These are phyloP conservation scores for Lactarius quietus DNA, from an alignment of 768 basidiomycete genomes.

Conservation along the genomic window DNA sequence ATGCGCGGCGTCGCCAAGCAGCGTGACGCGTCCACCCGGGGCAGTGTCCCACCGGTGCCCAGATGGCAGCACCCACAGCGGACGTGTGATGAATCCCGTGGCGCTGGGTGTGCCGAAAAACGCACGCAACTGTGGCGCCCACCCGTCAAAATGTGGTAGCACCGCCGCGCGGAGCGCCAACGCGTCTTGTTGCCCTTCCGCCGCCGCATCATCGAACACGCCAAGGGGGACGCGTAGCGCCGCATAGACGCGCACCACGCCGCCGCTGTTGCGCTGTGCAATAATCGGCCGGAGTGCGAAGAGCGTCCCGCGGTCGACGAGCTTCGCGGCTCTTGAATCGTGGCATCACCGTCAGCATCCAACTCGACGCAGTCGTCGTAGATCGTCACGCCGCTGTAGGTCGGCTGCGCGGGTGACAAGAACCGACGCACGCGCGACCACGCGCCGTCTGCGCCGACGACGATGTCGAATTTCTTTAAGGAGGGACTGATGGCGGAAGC, in stretches of 20 bases:
- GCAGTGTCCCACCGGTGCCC: constrained; percentile 23
- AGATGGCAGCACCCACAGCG: constrained; percentile 20
- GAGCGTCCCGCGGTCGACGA: constrained; percentile 33
- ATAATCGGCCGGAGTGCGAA: constrained; percentile 32
- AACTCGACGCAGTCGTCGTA: constrained; percentile 28
- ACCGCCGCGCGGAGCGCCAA: neutral
- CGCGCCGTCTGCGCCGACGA: constrained; percentile 42
- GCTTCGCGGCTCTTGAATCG: neutral
- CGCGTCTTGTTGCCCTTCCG: neutral
- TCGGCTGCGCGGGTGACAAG: constrained; percentile 32
- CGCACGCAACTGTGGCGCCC: constrained; percentile 17
- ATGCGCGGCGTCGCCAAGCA: constrained; percentile 39
- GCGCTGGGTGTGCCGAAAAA: constrained; percentile 15
- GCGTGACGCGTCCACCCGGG: constrained; percentile 23
- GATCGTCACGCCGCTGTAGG: constrained; percentile 34
- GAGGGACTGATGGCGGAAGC: neutral
- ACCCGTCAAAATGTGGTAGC: constrained; percentile 3
- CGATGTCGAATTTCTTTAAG: constrained; percentile 22
- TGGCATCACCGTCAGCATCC: neutral
- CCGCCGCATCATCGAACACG: neutral
- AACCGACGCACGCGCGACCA: constrained; percentile 39
- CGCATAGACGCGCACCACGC: constrained; percentile 19
- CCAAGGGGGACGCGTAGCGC: constrained; percentile 11
- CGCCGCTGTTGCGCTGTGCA: constrained; percentile 35
- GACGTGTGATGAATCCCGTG: constrained; percentile 20